Base-by-base conservation (phyloP, 805 yeast genomes). In the Wickerhamomyces alni region DNA sequence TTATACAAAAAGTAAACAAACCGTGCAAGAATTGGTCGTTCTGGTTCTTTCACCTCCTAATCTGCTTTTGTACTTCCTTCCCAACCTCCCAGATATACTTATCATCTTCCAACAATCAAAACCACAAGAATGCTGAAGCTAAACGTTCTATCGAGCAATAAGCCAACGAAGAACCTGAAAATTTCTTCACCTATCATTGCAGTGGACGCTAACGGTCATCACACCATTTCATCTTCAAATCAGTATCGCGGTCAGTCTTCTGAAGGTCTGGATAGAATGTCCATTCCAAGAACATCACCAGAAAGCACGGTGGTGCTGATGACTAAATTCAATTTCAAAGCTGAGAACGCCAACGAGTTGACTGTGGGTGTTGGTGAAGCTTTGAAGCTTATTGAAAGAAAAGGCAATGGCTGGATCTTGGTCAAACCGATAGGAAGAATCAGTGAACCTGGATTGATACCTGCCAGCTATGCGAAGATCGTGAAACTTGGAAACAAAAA, bases 351-450 rank as follows among this genome's bases (percentile, higher is more conserved):
- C 5, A 59, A 62, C 33, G 83, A 77, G 48, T 54, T 77, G 8
- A 48, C 69, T 1, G 62, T 74, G 2, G 54, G 58, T 3, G 67
- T 67, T 30, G 81, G 81, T 11, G 82, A 75, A 43, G 67, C 74
- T 15, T 56, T 77, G 21, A 76, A 73, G 49, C 54, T 77, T 17
- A 44, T 75, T 5, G 70, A 70, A 37, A 56, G 70, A 30, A 65
- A 62, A 31, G 70, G 70, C 1, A 68, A 70, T 47, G 82, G 80
- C 2, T 75, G 80, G 79, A 54, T 76, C 2, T 53, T 74, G 32
- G 82, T 74, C 8, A 75, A 75, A 52, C 70, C 74, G n/a, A 66
- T 77, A 26, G 74, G 72, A 31, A 62, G 67, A 42, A 41, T 73
- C 24, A 55, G 62, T 5, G 55, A 52, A 4, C 69, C 74, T 1